Evolutionary conservation across 2,329 filamentous ascomycete species (phyloP), one percentile per base, ranked within the genome.

Genomic region (Fusarium protoensiforme): DNA sequence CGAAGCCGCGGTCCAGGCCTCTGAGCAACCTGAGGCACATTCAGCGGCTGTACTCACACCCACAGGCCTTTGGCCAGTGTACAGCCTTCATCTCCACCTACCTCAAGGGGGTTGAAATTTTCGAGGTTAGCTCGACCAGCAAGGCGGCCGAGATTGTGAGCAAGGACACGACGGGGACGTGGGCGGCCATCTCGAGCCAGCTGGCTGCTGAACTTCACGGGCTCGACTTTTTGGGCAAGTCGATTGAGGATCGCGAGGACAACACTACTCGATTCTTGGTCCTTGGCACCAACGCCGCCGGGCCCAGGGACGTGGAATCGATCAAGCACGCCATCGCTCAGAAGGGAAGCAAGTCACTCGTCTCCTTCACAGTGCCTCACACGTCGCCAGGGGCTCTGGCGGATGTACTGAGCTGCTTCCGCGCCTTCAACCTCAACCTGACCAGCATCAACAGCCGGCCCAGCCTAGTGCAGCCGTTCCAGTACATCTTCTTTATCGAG

Each of bases 401-500:
- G 4, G 90, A 94, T 75, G 93, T 92, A 33, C 85, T 98, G 67
- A 88, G 92, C 59, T 93, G 94, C 64, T 98, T 98, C 84, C 91
- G 91, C 72, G 85, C 85, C 9, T 87, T 90, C 74, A 87, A 88
- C 7, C 86, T 98, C 65, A 97, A 98, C 80, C 84, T 98, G 75
- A 98, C 95, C 33, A 96, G 92, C 81, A 97, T 98, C 82, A 95
- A 95, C 80, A 95, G 93, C 74, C 85, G 96, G 72, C 96, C 96
- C 7, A 95, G 93, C 77, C 88, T 93, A 64, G 85, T 88, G 41
- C 84, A 86, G 75, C 90, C 93, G 22, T 98, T 97, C 90, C 92
- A 97, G 80, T 98, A 98, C 83, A 89, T 98, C 39, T 98, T 98
- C 84, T 95, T 98, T 80, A 92, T 98, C 33, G 96, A 98, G 85